A percentile compares a stretch with the other conserved stretches of the same genome.
Evolutionary conservation across 2,329 filamentous ascomycete species (phyloP).

Genomic region (Neoscytalidium dimidiatum): DNA sequence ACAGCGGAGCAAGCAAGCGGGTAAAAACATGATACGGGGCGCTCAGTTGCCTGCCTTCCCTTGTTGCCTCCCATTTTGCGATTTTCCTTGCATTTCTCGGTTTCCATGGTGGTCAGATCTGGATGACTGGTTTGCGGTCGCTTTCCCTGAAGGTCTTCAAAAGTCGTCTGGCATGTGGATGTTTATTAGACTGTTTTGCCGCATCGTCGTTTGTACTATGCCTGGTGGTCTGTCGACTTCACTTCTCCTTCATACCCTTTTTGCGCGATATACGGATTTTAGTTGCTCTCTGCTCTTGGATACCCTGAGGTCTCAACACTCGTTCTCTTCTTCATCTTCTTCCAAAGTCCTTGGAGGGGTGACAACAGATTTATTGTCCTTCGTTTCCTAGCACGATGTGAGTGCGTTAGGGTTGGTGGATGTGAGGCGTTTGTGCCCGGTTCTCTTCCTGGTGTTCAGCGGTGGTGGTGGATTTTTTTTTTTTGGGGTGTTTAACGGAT

Average conservation of each 20-base stretch:
- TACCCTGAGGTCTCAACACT: conserved; percentile 19
- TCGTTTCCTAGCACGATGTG: conserved; percentile 8
- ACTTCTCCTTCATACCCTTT: conserved; percentile 17
- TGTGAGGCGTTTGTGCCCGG: conserved; percentile 10
- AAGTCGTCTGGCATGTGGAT: conserved; percentile 17
- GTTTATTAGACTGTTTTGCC: conserved; percentile 12
- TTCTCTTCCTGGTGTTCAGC: conserved; percentile 12
- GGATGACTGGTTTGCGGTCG: background rate
- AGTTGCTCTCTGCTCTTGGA: conserved; percentile 19
- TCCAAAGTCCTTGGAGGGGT: background rate
- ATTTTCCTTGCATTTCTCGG: background rate
- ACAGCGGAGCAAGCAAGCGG: conserved; percentile 36
- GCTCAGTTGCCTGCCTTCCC: background rate
- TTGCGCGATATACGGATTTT: conserved; percentile 10
- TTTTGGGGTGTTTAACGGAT: background rate
- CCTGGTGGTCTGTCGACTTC: background rate
- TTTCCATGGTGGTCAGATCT: background rate
- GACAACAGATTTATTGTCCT: background rate
- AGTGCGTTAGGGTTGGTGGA: conserved; percentile 5
- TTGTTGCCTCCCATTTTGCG: background rate
- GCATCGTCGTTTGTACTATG: conserved; percentile 14
- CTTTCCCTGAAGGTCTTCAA: background rate
- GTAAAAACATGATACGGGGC: conserved; percentile 37
- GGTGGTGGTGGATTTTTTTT: background rate
- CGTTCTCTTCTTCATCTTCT: conserved; percentile 6